phyloP scores from a whole-genome alignment of 208 protist genomes.

The Trypanosoma mega region DNA sequence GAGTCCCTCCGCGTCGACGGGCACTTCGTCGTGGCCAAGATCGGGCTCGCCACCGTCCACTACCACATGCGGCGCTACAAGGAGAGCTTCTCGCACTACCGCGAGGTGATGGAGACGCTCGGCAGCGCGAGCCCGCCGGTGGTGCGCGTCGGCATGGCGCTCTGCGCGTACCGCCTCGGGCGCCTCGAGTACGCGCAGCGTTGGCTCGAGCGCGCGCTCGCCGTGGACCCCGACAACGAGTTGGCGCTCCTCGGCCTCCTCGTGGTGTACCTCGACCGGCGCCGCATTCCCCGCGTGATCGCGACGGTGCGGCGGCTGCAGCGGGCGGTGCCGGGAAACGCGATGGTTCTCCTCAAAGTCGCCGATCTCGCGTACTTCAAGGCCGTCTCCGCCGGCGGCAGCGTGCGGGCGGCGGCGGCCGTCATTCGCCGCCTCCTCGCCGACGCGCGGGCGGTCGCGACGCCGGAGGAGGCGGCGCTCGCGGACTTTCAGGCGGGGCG shows the following conservation, averaged over 20 bases:
- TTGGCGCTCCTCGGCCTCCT: conserved; percentile 72
- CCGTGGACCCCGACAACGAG: conserved; percentile 69
- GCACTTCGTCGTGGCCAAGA: conserved; percentile 56
- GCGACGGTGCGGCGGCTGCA: conserved; percentile 56
- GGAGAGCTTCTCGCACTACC: conserved; percentile 71
- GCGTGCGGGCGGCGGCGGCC: conserved; percentile 30
- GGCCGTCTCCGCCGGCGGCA: conserved; percentile 37
- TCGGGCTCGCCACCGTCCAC: conserved; percentile 71
- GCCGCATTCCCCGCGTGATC: conserved; percentile 52
- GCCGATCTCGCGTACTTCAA: conserved; percentile 85
- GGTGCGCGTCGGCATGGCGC: conserved; percentile 80
- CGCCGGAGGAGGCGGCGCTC: conserved; percentile 53
- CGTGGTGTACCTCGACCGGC: conserved; percentile 69
- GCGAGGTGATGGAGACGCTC: conserved; percentile 58
- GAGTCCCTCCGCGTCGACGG: conserved; percentile 45
- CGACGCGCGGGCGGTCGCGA: conserved; percentile 46
- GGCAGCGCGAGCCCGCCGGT: conserved; percentile 64
- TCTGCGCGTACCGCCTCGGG: conserved; percentile 74
- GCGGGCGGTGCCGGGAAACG: conserved; percentile 59
- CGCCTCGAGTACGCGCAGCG: conserved; percentile 46
- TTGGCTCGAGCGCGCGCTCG: conserved; percentile 60
- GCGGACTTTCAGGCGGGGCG: conserved; percentile 84
- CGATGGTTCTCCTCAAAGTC: conserved; percentile 70
- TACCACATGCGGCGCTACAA: conserved; percentile 68
- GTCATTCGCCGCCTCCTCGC: conserved; percentile 53